Evolutionary conservation across 2,329 filamentous ascomycete genomes (phyloP), one percentile per base, ranked within the genome.

Genomic region (Hypomyces perniciosus): DNA sequence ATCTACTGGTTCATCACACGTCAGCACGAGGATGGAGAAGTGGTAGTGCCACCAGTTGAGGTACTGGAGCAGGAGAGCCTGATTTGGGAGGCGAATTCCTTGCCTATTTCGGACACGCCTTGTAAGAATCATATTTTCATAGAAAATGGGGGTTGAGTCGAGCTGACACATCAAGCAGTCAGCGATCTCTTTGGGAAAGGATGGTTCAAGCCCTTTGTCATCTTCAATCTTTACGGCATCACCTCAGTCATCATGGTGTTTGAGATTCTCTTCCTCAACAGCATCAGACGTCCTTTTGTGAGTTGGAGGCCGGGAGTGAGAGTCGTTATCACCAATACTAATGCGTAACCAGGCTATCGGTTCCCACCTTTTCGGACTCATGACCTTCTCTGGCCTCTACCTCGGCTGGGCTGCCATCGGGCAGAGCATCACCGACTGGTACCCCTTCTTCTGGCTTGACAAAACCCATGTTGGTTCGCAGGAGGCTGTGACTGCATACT

Each of bases 371-470:
- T 59, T 70, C 33, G 68, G 72, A 12, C 66, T 75, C 29, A 61
- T 73, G 29, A 63, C 69, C 40, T 59, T 69, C 26, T 68, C 71
- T 26, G 68, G 61, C 9, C 57, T 68, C n/a, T 80, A 79, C 55
- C 67, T 80, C 34, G 71, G 63, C 35, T 80, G 74, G 74, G 76
- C 72, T 33, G 67, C 65, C 8, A 61, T 78, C 43, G 77, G 77
- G 27, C 71, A 72, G 55, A 60, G 69, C 28, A 47, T 73, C 46
- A 79, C 76, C 2, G 71, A 71, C 33, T 68, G 69, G 46, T 69
- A 65, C 50, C 66, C 76, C 8, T 77, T 77, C 55, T 79, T 76
- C 63, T 79, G 76, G 71, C 65, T 80, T 47, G 73, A 79, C 55
- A 67, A 70, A 46, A 60, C 66, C 5, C 60, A 70, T 48, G 69